Conservation (phyloP, 73 alveolate species). For the Paramecium tetraurelia region DNA sequence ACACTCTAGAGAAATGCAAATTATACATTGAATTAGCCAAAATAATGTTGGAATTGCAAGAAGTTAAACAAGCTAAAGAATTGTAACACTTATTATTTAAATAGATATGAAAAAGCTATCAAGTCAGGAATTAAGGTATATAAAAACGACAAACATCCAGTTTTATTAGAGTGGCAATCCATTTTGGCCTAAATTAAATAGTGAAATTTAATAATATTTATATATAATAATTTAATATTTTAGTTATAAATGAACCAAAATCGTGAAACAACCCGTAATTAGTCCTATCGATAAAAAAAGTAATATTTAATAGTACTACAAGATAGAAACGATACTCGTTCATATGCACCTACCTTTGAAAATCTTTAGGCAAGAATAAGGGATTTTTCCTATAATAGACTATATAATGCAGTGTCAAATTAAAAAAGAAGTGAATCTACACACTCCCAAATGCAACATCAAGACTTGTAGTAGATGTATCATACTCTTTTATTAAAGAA, state of each 20-base stretch:
- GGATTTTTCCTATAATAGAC: neutral
- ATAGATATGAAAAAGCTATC: neutral
- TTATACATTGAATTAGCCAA: neutral
- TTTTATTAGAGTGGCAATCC: neutral
- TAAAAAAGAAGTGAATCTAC: neutral
- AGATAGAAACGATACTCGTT: neutral
- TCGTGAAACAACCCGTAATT: neutral
- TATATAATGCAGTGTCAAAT: neutral
- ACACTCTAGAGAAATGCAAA: neutral
- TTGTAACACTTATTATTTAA: neutral
- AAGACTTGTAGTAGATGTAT: neutral
- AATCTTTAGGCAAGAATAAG: neutral
- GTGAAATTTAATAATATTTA: neutral
- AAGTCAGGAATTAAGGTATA: neutral
- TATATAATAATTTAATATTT: neutral
- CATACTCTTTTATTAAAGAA: neutral
- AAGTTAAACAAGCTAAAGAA: neutral
- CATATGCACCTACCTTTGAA: neutral
- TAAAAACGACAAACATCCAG: neutral
- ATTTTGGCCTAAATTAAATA: neutral
- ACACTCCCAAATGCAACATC: neutral
- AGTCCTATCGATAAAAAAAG: neutral
- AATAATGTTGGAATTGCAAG: neutral
- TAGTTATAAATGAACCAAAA: neutral
- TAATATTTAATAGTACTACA: neutral